A percentile compares a stretch with the other conserved stretches of the same genome.
phyloP scores from a whole-genome alignment of 2,329 filamentous ascomycete genomes.

The Ceratocystis harringtonii region DNA sequence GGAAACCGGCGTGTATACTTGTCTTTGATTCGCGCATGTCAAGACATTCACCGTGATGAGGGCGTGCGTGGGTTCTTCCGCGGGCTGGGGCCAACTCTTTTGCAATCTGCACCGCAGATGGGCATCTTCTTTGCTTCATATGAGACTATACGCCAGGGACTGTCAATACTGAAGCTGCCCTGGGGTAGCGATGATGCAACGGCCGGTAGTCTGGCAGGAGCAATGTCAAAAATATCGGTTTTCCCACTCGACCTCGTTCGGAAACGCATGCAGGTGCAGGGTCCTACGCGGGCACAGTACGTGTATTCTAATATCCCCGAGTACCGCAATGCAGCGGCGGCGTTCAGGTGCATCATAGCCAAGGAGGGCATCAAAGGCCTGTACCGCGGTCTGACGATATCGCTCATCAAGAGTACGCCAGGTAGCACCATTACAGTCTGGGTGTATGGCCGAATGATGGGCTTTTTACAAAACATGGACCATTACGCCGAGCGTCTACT shows the following conservation, averaged over 20 bases:
- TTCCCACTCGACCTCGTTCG: constrained; percentile 88
- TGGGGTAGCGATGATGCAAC: constrained; percentile 70
- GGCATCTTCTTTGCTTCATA: constrained; percentile 88
- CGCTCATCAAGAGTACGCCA: constrained; percentile 86
- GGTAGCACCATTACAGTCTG: constrained; percentile 84
- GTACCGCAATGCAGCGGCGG: constrained; percentile 53
- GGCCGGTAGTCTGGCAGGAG: constrained; percentile 64
- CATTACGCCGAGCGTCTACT: constrained; percentile 20
- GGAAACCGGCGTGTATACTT: constrained; percentile 65
- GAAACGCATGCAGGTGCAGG: constrained; percentile 90
- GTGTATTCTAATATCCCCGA: constrained; percentile 78
- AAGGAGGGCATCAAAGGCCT: constrained; percentile 65
- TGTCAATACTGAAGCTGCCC: constrained; percentile 42
- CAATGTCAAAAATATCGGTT: constrained; percentile 73
- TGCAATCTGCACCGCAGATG: constrained; percentile 92
- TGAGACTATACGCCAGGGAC: constrained; percentile 52
- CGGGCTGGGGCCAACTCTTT: constrained; percentile 64
- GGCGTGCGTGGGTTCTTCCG: constrained; percentile 73
- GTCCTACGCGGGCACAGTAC: constrained; percentile 65
- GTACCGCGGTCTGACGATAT: constrained; percentile 78
- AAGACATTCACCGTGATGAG: constrained; percentile 60
- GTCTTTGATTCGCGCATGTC: constrained; percentile 52
- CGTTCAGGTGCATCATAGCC: constrained; percentile 51
- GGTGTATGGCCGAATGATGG: constrained; percentile 73
- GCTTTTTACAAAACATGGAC: constrained; percentile 34